Conservation (phyloP, 495 filamentous ascomycete species). For the Aspergillus funiculosus region DNA sequence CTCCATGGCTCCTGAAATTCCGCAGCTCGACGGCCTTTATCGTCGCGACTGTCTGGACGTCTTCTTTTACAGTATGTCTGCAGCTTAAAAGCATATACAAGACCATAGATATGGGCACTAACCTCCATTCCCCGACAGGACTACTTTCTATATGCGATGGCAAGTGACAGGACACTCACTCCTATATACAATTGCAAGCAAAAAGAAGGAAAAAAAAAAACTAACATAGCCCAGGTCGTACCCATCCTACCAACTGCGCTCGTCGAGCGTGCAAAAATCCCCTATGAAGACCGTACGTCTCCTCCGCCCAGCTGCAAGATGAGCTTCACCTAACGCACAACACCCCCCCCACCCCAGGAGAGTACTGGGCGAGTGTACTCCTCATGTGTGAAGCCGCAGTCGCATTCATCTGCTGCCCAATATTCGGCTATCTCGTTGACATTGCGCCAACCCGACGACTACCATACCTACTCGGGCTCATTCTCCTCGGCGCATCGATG, state of each 20-base stretch:
- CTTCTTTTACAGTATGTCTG: constrained; percentile 57
- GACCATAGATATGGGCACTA: too few species aligned
- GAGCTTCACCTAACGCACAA: too few species aligned
- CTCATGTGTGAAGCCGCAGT: constrained; percentile 57
- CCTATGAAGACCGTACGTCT: constrained; percentile 48
- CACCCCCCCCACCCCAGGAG: constrained; percentile 15
- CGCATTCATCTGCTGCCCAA: constrained; percentile 49
- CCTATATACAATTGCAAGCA: too few species aligned
- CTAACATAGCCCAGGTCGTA: constrained; percentile 41
- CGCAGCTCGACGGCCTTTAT: constrained; percentile 59
- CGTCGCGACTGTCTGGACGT: constrained; percentile 53
- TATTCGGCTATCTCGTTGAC: constrained; percentile 57
- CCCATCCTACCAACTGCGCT: constrained; percentile 61
- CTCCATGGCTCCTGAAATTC: constrained; percentile 43
- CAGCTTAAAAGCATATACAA: constrained; percentile 34
- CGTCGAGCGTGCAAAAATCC: constrained; percentile 44
- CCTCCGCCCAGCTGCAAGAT: too few species aligned
- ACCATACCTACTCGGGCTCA: constrained; percentile 55
- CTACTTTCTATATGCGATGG: constrained; percentile 39
- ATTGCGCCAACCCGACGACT: constrained; percentile 34
- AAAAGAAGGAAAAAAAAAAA: too few species aligned
- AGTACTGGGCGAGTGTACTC: constrained; percentile 40
- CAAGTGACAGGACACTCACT: constrained; percentile 9
- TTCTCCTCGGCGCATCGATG: constrained; percentile 51
- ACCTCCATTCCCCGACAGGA: constrained; percentile 25